These are phyloP conservation scores for Colletotrichum sp. DNA, from an alignment of 2,329 filamentous ascomycete genomes.

Conservation along the genomic window DNA sequence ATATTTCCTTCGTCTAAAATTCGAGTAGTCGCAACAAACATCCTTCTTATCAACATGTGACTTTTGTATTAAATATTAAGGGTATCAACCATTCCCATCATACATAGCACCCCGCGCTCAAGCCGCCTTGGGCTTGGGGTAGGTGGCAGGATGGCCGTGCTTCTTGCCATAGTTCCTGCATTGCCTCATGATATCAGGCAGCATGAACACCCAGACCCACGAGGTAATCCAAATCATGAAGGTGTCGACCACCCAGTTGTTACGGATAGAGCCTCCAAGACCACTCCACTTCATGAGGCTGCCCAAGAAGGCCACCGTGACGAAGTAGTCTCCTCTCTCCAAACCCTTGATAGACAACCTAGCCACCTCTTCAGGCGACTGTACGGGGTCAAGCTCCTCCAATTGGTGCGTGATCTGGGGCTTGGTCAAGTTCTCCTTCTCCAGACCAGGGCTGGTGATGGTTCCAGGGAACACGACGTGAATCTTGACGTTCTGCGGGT, in stretches of 20 bases:
- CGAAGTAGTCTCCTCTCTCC: slow-evolving; percentile 79
- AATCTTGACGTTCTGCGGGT: slow-evolving; percentile 81
- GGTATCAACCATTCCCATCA: neutral
- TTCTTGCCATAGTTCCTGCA: slow-evolving; percentile 61
- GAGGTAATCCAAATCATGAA: slow-evolving; percentile 54
- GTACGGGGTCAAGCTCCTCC: slow-evolving; percentile 81
- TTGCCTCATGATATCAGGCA: slow-evolving; percentile 60
- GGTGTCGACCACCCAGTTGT: slow-evolving; percentile 65
- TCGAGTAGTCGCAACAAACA: neutral
- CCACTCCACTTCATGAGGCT: slow-evolving; percentile 70
- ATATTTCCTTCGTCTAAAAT: neutral
- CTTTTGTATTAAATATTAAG: neutral
- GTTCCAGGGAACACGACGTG: slow-evolving; percentile 86
- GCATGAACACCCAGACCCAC: slow-evolving; percentile 63
- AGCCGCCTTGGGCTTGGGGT: slow-evolving; percentile 33
- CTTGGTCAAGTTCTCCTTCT: slow-evolving; percentile 78
- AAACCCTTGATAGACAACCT: slow-evolving; percentile 71
- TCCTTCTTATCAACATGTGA: neutral
- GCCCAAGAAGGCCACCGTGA: slow-evolving; percentile 78
- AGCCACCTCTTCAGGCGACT: slow-evolving; percentile 82
- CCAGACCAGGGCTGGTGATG: slow-evolving; percentile 78
- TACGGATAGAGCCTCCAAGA: slow-evolving; percentile 60
- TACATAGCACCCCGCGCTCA: neutral
- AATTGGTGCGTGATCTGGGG: slow-evolving; percentile 79
- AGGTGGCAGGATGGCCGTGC: slow-evolving; percentile 62